Conservation (phyloP, 805 yeast genomes). For the Saturnispora saitoi region DNA sequence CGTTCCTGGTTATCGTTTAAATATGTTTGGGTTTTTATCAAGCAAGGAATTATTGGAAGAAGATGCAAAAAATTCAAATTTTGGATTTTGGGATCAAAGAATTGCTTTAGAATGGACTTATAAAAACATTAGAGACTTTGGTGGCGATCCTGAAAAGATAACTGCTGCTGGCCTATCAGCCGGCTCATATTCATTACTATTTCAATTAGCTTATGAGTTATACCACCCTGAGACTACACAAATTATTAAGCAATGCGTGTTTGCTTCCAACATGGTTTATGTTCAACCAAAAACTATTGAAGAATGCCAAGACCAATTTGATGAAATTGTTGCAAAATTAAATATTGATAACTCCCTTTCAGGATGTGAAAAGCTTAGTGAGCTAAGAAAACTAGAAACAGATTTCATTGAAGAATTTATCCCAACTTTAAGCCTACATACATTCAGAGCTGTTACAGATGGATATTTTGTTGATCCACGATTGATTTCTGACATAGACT, state of each 20-base stretch:
- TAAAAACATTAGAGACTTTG: constrained; percentile 34
- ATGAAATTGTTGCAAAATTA: constrained; percentile 27
- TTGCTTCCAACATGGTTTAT: constrained; percentile 31
- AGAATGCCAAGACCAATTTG: constrained; percentile 31
- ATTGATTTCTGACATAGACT: constrained; percentile 26
- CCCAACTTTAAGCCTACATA: constrained; percentile 16
- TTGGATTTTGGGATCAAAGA: constrained; percentile 41
- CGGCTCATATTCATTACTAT: constrained; percentile 36
- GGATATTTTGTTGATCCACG: constrained; percentile 28
- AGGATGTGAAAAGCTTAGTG: constrained; percentile 9
- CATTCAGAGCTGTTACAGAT: constrained; percentile 35
- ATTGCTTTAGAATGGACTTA: constrained; percentile 39
- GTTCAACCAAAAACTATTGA: constrained; percentile 32
- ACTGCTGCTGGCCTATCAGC: constrained; percentile 41
- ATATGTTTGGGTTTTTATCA: constrained; percentile 31
- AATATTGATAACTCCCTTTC: constrained; percentile 10
- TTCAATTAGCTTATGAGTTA: constrained; percentile 35
- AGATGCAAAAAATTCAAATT: constrained; percentile 24
- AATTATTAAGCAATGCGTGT: constrained; percentile 30
- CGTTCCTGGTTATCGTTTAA: constrained; percentile 33
- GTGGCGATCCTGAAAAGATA: constrained; percentile 37
- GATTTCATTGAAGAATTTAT: constrained; percentile 20
- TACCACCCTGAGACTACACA: constrained; percentile 33
- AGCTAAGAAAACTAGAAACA: constrained; percentile 9
- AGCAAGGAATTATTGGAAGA: constrained; percentile 32